Conservation (phyloP, 768 basidiomycete species). For the Tulasnella sp. region DNA sequence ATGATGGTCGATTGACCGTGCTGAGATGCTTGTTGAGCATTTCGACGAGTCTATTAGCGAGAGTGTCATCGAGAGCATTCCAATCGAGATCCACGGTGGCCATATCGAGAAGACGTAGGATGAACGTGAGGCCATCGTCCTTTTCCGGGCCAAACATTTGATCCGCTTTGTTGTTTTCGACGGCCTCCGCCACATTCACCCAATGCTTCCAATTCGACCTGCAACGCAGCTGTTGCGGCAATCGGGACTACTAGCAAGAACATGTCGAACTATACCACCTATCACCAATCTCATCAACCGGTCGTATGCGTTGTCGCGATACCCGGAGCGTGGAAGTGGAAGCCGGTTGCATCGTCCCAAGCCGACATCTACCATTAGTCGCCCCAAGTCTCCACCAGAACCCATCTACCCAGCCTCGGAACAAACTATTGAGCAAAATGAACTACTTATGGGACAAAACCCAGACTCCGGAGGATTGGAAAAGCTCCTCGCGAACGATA, state of each 20-base stretch:
- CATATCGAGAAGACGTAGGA: neutral
- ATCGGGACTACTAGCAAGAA: neutral
- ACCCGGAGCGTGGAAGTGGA: neutral
- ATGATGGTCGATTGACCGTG: slow-evolving; percentile 68
- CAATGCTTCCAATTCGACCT: neutral
- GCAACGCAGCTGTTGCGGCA: neutral
- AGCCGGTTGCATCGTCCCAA: neutral
- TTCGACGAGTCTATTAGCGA: slow-evolving; percentile 56
- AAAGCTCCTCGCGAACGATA: slow-evolving; percentile 15
- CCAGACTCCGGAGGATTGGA: slow-evolving; percentile 12
- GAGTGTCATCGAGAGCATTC: slow-evolving; percentile 62
- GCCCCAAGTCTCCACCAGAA: neutral
- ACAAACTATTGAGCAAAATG: neutral
- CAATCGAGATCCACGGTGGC: slow-evolving; percentile 65
- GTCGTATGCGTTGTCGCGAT: slow-evolving; percentile 1
- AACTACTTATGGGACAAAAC: neutral
- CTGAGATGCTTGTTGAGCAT: slow-evolving; percentile 71
- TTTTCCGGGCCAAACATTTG: neutral
- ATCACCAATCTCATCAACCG: neutral
- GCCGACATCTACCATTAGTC: neutral
- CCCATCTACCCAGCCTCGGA: neutral
- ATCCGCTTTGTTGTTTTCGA: neutral
- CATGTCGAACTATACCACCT: neutral
- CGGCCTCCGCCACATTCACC: neutral
- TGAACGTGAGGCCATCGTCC: neutral